Conservation (phyloP, 2,329 filamentous ascomycete genomes). For the Periconia macrospinosa region DNA sequence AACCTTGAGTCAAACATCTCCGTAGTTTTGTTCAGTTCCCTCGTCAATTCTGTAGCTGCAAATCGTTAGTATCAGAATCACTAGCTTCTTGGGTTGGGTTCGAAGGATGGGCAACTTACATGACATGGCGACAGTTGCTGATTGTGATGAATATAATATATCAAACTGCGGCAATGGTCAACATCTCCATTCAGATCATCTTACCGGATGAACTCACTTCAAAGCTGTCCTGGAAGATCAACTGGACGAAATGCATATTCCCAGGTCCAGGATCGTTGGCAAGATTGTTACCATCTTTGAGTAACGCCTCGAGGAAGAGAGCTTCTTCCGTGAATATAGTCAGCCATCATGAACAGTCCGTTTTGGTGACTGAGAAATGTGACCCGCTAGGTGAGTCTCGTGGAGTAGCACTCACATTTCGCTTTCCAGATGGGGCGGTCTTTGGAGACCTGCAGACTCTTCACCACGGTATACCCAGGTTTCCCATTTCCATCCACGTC, state of each 20-base stretch:
- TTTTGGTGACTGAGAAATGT: neutral
- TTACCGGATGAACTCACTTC: slow-evolving; percentile 49
- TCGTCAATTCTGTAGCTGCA: slow-evolving; percentile 62
- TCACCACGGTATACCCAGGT: slow-evolving; percentile 70
- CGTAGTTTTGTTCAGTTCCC: slow-evolving; percentile 65
- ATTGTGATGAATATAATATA: slow-evolving; percentile 81
- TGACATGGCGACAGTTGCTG: slow-evolving; percentile 57
- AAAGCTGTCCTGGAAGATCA: slow-evolving; percentile 83
- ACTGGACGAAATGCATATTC: slow-evolving; percentile 85
- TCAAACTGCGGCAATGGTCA: slow-evolving; percentile 66
- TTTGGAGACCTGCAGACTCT: slow-evolving; percentile 65
- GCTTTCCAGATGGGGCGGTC: slow-evolving; percentile 74
- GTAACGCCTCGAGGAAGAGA: slow-evolving; percentile 58
- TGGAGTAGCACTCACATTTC: slow-evolving; percentile 56
- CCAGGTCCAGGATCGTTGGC: slow-evolving; percentile 68
- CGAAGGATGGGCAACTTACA: slow-evolving; percentile 40
- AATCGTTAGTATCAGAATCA: slow-evolving; percentile 12
- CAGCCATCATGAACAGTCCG: slow-evolving; percentile 7
- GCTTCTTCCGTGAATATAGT: slow-evolving; percentile 53
- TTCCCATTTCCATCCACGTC: slow-evolving; percentile 54
- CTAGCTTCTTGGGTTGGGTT: neutral
- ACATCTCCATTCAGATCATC: neutral
- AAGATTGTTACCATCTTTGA: slow-evolving; percentile 66
- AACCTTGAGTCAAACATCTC: slow-evolving; percentile 74
- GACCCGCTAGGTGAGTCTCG: no score